Conservation (phyloP, 208 protist genomes). For the Wallacemonas collosoma region DNA sequence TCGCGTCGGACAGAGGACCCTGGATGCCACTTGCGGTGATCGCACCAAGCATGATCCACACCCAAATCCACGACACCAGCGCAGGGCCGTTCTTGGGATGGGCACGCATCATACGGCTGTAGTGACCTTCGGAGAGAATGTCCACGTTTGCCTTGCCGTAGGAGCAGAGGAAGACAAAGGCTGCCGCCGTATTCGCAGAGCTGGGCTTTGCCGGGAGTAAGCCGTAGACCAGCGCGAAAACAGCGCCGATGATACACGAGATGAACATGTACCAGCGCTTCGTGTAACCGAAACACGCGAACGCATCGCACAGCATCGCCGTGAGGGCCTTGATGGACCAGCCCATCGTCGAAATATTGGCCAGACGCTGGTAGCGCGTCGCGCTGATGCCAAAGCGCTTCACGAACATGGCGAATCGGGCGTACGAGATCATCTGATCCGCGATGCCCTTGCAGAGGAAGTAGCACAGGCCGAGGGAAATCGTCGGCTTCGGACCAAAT, state of each 20-base stretch:
- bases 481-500: slow-evolving; percentile 38
- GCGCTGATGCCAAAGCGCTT: slow-evolving; percentile 37
- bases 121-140: slow-evolving; percentile 77
- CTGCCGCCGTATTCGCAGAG: slow-evolving; percentile 35
- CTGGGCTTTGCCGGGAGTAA: slow-evolving; percentile 40
- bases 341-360: slow-evolving; percentile 37
- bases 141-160: slow-evolving; percentile 72
- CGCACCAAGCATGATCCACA: slow-evolving; percentile 49
- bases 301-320: slow-evolving; percentile 61
- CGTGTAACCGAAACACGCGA: slow-evolving; percentile 67
- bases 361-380: slow-evolving; percentile 57
- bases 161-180: slow-evolving; percentile 53
- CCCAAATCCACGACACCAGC: slow-evolving; percentile 73
- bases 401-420: slow-evolving; percentile 49
- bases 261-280: slow-evolving; percentile 73
- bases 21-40: slow-evolving; percentile 46
- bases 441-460: slow-evolving; percentile 62
- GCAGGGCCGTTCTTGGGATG: slow-evolving; percentile 43
- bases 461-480: slow-evolving; percentile 45
- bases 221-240: slow-evolving; percentile 46
- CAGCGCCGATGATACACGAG: slow-evolving; percentile 45
- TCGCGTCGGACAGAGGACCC: slow-evolving; percentile 58
- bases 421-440: slow-evolving; percentile 41
- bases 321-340: slow-evolving; percentile 72
- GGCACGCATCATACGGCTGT: slow-evolving; percentile 67